Percentiles rank a stretch among this genome's conserved stretches.
These are phyloP conservation scores for Rubia tinctorum DNA, from an alignment of 305 asterid genomes.

Conservation along the genomic window DNA sequence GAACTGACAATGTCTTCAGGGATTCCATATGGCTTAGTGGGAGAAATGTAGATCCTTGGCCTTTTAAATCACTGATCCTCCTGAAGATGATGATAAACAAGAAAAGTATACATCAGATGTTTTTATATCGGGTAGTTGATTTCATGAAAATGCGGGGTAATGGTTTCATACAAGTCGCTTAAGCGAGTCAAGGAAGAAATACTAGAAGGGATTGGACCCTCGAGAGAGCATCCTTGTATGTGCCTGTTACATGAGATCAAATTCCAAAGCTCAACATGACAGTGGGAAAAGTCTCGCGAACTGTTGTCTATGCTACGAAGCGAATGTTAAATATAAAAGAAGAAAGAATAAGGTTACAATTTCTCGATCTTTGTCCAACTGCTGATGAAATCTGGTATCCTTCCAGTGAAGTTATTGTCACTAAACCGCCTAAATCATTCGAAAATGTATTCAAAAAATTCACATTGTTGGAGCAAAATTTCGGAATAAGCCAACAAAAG, in stretches of 20 bases:
- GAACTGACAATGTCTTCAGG: conserved; percentile 72
- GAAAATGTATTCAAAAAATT: not conserved
- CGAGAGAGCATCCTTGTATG: conserved; percentile 84
- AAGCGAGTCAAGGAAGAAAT: conserved; percentile 64
- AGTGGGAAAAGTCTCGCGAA: not conserved
- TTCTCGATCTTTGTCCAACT: conserved; percentile 68
- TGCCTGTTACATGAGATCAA: conserved; percentile 49
- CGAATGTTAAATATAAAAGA: not conserved
- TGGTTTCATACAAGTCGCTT: conserved; percentile 61
- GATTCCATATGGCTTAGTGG: conserved; percentile 47
- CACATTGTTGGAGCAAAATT: not conserved
- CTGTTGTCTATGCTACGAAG: too few relatives aligned
- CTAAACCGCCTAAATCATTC: conserved; percentile 62
- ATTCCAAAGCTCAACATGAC: conserved; percentile 14
- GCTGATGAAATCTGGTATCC: conserved; percentile 76
- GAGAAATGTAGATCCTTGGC: conserved; percentile 66
- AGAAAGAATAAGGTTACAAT: conserved; percentile 46
- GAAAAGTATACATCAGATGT: not conserved
- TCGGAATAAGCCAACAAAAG: not conserved
- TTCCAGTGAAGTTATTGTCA: conserved; percentile 89
- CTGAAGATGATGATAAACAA: conserved; percentile 38
- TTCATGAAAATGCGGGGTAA: not conserved
- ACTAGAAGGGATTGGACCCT: conserved; percentile 83
- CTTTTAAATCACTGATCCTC: conserved; percentile 91
- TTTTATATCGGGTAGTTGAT: not conserved